Conservation (phyloP, 2,329 filamentous ascomycete genomes). For the Eutypella sp. region DNA sequence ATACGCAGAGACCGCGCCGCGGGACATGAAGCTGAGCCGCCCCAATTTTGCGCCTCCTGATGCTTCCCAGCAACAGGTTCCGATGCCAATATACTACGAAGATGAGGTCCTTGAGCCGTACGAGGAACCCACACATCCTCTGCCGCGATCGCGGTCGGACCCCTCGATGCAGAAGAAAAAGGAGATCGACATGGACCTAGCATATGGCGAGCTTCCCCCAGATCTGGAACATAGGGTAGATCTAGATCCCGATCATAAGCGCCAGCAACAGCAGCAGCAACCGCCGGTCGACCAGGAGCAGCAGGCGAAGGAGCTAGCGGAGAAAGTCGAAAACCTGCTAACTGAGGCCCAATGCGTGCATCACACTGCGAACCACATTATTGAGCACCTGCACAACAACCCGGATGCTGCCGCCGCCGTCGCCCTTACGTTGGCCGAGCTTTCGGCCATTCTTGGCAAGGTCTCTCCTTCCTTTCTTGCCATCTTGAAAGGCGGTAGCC, state of each 20-base stretch:
- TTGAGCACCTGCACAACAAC: slow-evolving; percentile 67
- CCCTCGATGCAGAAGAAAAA: slow-evolving; percentile 31
- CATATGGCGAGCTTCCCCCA: slow-evolving; percentile 78
- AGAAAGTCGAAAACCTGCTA: slow-evolving; percentile 69
- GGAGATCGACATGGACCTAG: slow-evolving; percentile 83
- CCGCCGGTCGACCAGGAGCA: slow-evolving; percentile 53
- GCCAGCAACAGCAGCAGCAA: no score
- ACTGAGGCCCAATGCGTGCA: slow-evolving; percentile 87
- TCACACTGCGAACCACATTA: slow-evolving; percentile 76
- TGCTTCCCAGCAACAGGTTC: neutral
- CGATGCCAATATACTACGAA: slow-evolving; percentile 12
- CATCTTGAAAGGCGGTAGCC: slow-evolving; percentile 73
- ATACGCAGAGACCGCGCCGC: slow-evolving; percentile 39
- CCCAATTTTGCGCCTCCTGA: slow-evolving; percentile 27
- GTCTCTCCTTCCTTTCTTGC: slow-evolving; percentile 77
- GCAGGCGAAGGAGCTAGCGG: slow-evolving; percentile 55
- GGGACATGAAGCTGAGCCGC: slow-evolving; percentile 39
- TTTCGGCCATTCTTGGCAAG: slow-evolving; percentile 75
- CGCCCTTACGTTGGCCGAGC: slow-evolving; percentile 84
- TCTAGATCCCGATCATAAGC: slow-evolving; percentile 40
- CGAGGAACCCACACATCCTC: slow-evolving; percentile 8
- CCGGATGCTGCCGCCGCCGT: slow-evolving; percentile 93
- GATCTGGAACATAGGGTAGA: slow-evolving; percentile 46
- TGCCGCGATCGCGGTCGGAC: slow-evolving; percentile 36
- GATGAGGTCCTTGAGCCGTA: slow-evolving; percentile 6